A percentile compares a stretch with the other conserved stretches of the same genome.
Evolutionary conservation across 768 basidiomycete genomes (phyloP).

Genomic region (Amanita molliuscula): DNA sequence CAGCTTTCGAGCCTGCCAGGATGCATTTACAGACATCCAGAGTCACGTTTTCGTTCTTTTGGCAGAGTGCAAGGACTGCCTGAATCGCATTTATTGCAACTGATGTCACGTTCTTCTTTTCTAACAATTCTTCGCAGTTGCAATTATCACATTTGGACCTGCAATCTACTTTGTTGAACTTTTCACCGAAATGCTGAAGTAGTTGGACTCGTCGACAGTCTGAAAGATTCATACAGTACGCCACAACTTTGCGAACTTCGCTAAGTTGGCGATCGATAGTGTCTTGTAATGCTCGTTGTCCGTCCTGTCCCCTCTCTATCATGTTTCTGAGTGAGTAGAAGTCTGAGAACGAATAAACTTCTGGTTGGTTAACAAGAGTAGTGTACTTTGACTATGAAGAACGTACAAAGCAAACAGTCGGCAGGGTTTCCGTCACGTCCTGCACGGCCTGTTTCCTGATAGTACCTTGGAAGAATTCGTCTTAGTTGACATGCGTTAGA

Average conservation of each 20-base stretch:
- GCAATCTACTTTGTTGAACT: slow-evolving; percentile 61
- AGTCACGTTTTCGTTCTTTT: slow-evolving; percentile 44
- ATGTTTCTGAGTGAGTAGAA: slow-evolving; percentile 42
- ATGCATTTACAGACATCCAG: slow-evolving; percentile 47
- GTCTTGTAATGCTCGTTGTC: slow-evolving; percentile 29
- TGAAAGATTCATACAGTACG: slow-evolving; percentile 70
- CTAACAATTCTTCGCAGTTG: slow-evolving; percentile 31
- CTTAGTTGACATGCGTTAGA: not conserved
- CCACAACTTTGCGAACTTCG: slow-evolving; percentile 58
- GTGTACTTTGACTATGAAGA: not conserved
- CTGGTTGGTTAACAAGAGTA: slow-evolving; percentile 1
- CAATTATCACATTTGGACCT: slow-evolving; percentile 80
- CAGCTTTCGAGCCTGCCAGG: slow-evolving; percentile 52
- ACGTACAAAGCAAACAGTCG: slow-evolving; percentile 80
- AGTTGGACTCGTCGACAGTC: slow-evolving; percentile 84
- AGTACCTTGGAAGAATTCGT: slow-evolving; percentile 41
- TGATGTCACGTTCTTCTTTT: slow-evolving; percentile 49
- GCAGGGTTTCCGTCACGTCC: slow-evolving; percentile 83
- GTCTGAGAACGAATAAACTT: slow-evolving; percentile 64
- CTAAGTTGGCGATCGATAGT: slow-evolving; percentile 60
- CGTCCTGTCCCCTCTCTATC: slow-evolving; percentile 47
- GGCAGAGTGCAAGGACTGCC: slow-evolving; percentile 40
- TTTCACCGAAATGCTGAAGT: slow-evolving; percentile 83
- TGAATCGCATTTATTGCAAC: slow-evolving; percentile 45
- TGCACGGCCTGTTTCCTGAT: slow-evolving; percentile 95